Base-by-base conservation (phyloP, 2,329 filamentous ascomycete species). In the Cladosporium sp. region DNA sequence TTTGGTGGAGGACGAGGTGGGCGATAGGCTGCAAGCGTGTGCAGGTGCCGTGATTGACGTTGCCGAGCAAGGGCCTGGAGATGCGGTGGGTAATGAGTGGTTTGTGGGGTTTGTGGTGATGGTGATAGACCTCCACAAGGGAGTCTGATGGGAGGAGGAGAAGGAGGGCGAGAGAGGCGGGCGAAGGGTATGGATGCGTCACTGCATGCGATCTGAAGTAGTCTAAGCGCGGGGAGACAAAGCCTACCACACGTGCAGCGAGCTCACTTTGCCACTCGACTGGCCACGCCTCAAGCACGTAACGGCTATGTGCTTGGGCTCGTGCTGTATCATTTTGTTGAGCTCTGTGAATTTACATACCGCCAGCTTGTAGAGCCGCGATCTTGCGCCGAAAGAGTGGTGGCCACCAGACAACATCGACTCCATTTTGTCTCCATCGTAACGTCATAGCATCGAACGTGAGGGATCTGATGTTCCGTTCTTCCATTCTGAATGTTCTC, bases 61-160 rank as follows among this genome's bases (percentile, higher is more conserved):
- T 32, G 28, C 28, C 28, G 28, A 32, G 45, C 39, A 48, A 37
- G 51, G 50, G 57, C 50, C 48, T 53, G 54, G 24, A 19, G 44
- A 51, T 54, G 57, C 56, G 37, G 50, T 61, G 59, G 52, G 57
- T 49, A 59, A 37, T 25, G 36, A 3, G 28, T 17, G 35, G 34
- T 24, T 34, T 15, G 28, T 44, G 12, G n/a, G n/a, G 42, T 22
- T 9, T 22, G 42, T 17, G 42, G 25, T 28, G 42, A 28, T 28
- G 42, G 42, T 28, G 24, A 51, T 57, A 37, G 37, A 57, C 45
- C 52, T 32, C 58, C 60, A 57, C 58, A 57, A 55, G 55, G 58
- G 60, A 54, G 54, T 59, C 56, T 59, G 57, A 56, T 59, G 57
- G 48, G 57, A 50, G 49, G 39, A 58, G 53, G 53, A 50, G 39